Evolutionary conservation across 371 early-diverging fungal genomes (phyloP).

Genomic region (Choanephora cucurbitarum): DNA sequence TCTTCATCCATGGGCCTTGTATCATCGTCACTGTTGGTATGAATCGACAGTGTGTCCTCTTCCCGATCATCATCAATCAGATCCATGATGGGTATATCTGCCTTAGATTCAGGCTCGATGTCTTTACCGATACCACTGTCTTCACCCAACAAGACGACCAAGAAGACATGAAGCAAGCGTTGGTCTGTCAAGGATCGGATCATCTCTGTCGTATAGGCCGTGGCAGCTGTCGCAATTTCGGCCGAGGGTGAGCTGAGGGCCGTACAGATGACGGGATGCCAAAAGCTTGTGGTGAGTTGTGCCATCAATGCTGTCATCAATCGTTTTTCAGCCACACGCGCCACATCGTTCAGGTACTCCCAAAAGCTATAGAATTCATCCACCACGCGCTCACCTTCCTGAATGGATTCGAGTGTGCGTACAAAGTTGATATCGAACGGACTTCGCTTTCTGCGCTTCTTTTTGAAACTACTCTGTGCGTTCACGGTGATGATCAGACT

Average conservation of each 20-base stretch:
- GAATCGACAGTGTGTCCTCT: constrained; percentile 19
- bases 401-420: constrained; percentile 33
- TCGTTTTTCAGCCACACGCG: constrained; percentile 49
- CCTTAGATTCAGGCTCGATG: constrained; percentile 44
- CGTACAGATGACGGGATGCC: constrained; percentile 55
- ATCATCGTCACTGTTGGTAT: constrained; percentile 18
- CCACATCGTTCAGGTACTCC: constrained; percentile 54
- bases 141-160: constrained; percentile 49
- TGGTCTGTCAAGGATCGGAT: constrained; percentile 53
- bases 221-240: constrained; percentile 46
- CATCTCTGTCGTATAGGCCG: constrained; percentile 55
- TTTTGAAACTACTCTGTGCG: constrained; percentile 48
- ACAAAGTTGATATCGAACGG: constrained; percentile 50
- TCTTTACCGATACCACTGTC: constrained; percentile 55
- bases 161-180: constrained; percentile 45
- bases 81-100: constrained; percentile 24
- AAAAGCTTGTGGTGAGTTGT: constrained; percentile 48
- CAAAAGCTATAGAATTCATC: constrained; percentile 56
- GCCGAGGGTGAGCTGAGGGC: constrained; percentile 47
- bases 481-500: constrained; percentile 48
- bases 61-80: constrained; percentile 42
- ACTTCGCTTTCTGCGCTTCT: constrained; percentile 51
- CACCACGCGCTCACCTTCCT: constrained; percentile 37
- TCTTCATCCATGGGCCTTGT: constrained; percentile 4
- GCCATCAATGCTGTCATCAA: constrained; percentile 52